A percentile compares a stretch with the other conserved stretches of the same genome.
Conservation (phyloP, 2,329 filamentous ascomycete species). For the Claviceps sorghi region DNA sequence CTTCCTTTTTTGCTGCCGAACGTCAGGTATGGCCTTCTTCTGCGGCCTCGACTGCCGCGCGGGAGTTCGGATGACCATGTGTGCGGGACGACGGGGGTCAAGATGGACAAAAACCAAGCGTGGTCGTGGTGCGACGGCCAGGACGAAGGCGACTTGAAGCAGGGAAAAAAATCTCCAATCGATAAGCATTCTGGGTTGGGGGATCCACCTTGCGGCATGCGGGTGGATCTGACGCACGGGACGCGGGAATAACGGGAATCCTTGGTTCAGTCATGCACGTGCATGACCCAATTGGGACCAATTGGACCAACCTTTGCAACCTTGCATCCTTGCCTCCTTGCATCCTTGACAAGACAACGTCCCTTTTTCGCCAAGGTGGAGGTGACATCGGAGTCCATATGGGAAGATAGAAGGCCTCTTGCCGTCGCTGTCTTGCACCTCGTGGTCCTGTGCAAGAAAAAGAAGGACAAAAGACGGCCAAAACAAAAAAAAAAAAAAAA, state of each 20-base stretch:
- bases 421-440: background rate
- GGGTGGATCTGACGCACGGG: background rate
- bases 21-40: slow-evolving; percentile 18
- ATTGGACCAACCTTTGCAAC: too few species aligned
- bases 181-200: background rate
- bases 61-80: slow-evolving; percentile 17
- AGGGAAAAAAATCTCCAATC: background rate
- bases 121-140: background rate
- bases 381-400: background rate
- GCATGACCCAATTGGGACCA: too few species aligned
- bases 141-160: background rate
- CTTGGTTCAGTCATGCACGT: too few species aligned
- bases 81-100: background rate
- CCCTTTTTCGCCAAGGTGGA: background rate
- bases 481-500: background rate
- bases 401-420: background rate
- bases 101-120: background rate
- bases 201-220: background rate
- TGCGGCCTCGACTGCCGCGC: slow-evolving; percentile 13
- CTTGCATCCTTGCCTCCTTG: background rate
- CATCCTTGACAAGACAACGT: background rate
- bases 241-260: too few species aligned
- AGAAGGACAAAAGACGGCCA: background rate
- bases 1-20: slow-evolving; percentile 24
- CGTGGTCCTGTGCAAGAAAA: background rate